Conservation (phyloP, 768 basidiomycete genomes). For the Suillus fuscotomentosus region DNA sequence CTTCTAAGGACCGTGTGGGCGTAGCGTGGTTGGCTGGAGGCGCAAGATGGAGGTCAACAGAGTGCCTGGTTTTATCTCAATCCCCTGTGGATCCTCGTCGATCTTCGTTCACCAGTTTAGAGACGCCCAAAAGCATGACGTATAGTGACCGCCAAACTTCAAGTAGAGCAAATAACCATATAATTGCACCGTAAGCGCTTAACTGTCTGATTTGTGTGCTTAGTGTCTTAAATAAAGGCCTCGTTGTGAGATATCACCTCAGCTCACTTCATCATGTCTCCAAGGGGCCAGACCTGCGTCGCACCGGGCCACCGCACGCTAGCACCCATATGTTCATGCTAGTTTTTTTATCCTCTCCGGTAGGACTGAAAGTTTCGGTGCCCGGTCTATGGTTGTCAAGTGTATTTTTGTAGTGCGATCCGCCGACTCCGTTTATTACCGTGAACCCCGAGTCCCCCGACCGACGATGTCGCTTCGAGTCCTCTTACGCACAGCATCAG, state of each 20-base stretch:
- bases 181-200: constrained; percentile 1
- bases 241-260: background rate
- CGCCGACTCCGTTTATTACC: too few species aligned
- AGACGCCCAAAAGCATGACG: background rate
- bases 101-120: background rate
- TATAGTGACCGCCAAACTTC: background rate
- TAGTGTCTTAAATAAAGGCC: background rate
- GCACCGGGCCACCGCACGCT: background rate
- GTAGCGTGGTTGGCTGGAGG: constrained; percentile 1
- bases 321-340: background rate
- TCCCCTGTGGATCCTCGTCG: constrained; percentile 1
- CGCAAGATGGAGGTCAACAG: background rate
- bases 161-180: background rate
- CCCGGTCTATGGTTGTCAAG: background rate
- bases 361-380: background rate
- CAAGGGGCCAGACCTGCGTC: background rate
- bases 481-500: background rate
- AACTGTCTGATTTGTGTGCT: background rate
- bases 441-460: background rate
- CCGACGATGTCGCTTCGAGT: background rate
- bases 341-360: background rate
- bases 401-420: background rate
- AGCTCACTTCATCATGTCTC: background rate
- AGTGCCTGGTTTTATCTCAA: background rate
- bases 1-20: constrained; percentile 1